These are phyloP conservation scores for Rhodotorula kratochvilovae DNA, from an alignment of 768 basidiomycete species.

Conservation along the genomic window DNA sequence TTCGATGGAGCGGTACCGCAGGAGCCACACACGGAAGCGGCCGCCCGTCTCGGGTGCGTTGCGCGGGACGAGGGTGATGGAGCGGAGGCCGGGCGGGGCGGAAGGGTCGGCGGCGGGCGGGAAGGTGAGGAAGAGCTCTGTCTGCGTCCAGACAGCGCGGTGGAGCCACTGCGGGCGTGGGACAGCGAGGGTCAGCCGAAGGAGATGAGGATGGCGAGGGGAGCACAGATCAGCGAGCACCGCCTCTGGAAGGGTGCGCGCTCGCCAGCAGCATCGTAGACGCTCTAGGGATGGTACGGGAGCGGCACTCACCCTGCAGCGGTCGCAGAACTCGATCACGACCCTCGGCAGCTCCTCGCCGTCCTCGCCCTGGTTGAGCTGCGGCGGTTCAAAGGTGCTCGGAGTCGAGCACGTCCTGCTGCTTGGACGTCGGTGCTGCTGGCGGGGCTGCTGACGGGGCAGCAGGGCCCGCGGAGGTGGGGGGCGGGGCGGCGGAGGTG, in stretches of 20 bases:
- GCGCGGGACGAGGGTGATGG: constrained; percentile 48
- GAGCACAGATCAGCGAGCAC: not conserved
- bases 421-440: not conserved
- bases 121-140: constrained; percentile 51
- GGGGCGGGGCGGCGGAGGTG: no score
- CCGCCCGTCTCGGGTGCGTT: constrained; percentile 49
- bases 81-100: constrained; percentile 27
- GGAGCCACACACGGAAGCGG: constrained; percentile 50
- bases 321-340: constrained; percentile 50
- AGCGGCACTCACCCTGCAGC: constrained; percentile 45
- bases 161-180: constrained; percentile 44
- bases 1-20: constrained; percentile 14
- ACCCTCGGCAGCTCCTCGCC: constrained; percentile 40
- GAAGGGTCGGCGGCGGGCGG: constrained; percentile 38
- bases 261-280: no score
- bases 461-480: no score
- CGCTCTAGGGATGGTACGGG: no score
- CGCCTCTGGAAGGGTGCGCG: not conserved
- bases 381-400: constrained; percentile 9
- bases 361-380: not conserved
- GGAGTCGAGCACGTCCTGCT: constrained; percentile 13
- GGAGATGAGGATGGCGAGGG: not conserved
- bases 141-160: constrained; percentile 49
- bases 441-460: not conserved
- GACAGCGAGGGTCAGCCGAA: not conserved